Conservation (phyloP, 2,329 filamentous ascomycete genomes). For the Cladosporium velox region DNA sequence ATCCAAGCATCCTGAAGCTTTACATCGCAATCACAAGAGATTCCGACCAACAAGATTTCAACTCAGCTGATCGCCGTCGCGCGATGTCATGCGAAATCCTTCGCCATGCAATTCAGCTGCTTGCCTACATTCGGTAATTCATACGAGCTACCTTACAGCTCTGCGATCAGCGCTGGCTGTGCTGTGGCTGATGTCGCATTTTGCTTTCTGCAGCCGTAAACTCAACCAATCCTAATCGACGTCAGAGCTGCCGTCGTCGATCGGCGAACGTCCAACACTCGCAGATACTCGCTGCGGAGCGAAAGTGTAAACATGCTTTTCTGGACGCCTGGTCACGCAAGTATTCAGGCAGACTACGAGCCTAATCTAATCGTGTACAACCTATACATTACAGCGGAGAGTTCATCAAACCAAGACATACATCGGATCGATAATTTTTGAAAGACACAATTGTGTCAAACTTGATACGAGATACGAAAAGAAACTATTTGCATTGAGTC, state of each 20-base stretch:
- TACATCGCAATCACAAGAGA: background rate
- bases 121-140: background rate
- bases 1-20: background rate
- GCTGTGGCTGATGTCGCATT: background rate
- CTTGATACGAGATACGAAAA: background rate
- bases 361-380: no score
- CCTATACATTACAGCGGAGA: no score
- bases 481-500: background rate
- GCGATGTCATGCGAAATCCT: background rate
- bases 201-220: background rate
- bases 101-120: background rate
- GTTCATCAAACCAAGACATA: background rate
- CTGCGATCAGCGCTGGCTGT: background rate
- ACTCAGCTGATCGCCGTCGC: background rate
- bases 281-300: background rate
- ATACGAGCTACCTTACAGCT: background rate
- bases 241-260: background rate
- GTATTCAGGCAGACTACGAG: background rate
- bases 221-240: background rate
- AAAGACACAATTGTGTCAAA: background rate
- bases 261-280: background rate
- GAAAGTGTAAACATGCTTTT: background rate
- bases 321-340: background rate
- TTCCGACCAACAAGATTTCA: background rate
- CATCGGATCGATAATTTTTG: background rate